Evolutionary conservation across 805 yeast species (phyloP), one percentile per base, ranked within the genome.

Genomic region (Lipomyces spencermartinsiae): DNA sequence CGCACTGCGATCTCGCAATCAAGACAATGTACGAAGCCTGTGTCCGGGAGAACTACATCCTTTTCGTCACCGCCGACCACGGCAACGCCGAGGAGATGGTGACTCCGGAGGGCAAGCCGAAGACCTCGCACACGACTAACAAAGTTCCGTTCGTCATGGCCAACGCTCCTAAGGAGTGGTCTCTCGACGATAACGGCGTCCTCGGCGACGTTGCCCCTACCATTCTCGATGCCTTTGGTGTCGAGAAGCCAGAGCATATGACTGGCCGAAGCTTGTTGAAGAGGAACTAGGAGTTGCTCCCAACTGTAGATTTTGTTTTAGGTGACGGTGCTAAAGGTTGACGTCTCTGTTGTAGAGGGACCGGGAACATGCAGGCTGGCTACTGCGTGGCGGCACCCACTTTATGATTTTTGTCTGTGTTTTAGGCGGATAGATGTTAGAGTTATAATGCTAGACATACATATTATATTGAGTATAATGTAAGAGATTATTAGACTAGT

Each of bases 31-130:
- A 64, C 67, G 73, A 67, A 29, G 71, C 71, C 29, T 71, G 74
- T 63, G 61, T 46, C 51, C 43, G 46, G 49, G 61, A 68, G 61
- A 62, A 53, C 49, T 71, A 70, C 64, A 57, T 71, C 35, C 67
- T 71, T 46, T 70, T 71, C 22, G 60, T 71, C 54, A 71, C 74
- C 19, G 71, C 74, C 39, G 74, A 71, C 67, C 74, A 71, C 62
- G 74, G 74, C 25, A 71, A 71, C 66, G 74, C 74, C 35, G 74
- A 71, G 71, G 73, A 70, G 71, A 71, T 71, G 74, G 29, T 68
- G 34, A 70, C 74, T 8, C 63, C 64, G 19, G 73, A 68, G 49
- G 74, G 74, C 51, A 68, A 62, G 56, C 70, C 70, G 25, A 70
- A 70, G 72, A 71, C 74, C 3, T 63, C 74, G 61, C 74, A 71